Conservation (phyloP, 2,329 filamentous ascomycete species). For the Aschersonia sp. region DNA sequence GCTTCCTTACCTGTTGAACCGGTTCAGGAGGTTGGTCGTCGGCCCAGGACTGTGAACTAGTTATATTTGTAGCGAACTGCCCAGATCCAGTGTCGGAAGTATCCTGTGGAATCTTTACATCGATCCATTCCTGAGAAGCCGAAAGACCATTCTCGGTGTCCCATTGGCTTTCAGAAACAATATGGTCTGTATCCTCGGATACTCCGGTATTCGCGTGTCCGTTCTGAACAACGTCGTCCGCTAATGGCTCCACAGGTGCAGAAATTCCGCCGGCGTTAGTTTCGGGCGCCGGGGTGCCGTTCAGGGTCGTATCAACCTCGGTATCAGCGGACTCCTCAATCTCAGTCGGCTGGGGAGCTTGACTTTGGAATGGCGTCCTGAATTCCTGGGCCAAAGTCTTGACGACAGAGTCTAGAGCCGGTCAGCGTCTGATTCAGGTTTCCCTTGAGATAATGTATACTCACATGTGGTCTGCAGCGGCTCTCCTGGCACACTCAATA, state of each 20-base stretch:
- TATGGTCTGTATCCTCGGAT: slow-evolving; percentile 38
- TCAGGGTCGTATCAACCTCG: slow-evolving; percentile 50
- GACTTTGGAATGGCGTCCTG: slow-evolving; percentile 24
- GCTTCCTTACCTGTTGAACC: slow-evolving; percentile 24
- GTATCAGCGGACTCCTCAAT: slow-evolving; percentile 18
- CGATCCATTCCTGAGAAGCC: slow-evolving; percentile 56
- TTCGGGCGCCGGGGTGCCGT: slow-evolving; percentile 54
- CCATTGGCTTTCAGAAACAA: slow-evolving; percentile 53
- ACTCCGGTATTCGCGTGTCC: slow-evolving; percentile 35
- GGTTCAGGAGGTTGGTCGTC: slow-evolving; percentile 59
- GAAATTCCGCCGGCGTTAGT: slow-evolving; percentile 34
- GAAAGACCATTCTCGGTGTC: slow-evolving; percentile 33
- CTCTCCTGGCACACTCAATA: slow-evolving; percentile 50
- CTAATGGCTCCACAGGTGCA: slow-evolving; percentile 25
- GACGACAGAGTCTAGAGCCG: slow-evolving; percentile 18
- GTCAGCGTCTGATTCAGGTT: too few species aligned
- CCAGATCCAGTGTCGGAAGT: slow-evolving; percentile 45
- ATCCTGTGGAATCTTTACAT: slow-evolving; percentile 53
- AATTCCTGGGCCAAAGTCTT: slow-evolving; percentile 37
- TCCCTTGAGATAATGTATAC: slow-evolving; percentile 14
- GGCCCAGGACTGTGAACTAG: slow-evolving; percentile 60
- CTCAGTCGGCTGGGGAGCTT: slow-evolving; percentile 17
- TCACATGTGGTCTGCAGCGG: slow-evolving; percentile 57
- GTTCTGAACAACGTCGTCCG: slow-evolving; percentile 21
- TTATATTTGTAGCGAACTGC: not conserved